Conservation (phyloP, 2,329 filamentous ascomycete species). For the Cordyceps javanica region DNA sequence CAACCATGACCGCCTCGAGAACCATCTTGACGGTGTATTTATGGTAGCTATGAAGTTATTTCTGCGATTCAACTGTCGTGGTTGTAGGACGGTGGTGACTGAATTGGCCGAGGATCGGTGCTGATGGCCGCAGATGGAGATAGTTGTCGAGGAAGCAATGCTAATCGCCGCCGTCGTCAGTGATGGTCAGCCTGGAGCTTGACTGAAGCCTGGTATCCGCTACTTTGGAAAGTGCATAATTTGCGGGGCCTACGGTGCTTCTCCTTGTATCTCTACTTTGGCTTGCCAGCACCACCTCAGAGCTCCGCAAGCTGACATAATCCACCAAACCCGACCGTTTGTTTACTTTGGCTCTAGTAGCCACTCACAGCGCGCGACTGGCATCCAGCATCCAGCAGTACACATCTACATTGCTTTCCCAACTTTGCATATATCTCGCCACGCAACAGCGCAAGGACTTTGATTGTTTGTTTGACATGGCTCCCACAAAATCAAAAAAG, state of each 20-base stretch:
- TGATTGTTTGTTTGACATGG: background rate
- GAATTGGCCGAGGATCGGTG: constrained; percentile 4
- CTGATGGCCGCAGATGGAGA: constrained; percentile 1
- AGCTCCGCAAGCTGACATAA: constrained; percentile 13
- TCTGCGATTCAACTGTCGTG: background rate
- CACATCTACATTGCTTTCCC: background rate
- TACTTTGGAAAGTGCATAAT: background rate
- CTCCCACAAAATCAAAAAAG: constrained; percentile 13
- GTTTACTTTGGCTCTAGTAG: constrained; percentile 16
- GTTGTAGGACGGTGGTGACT: background rate
- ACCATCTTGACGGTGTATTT: constrained; percentile 67
- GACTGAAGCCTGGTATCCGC: background rate
- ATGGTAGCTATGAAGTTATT: constrained; percentile 7
- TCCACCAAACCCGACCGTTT: constrained; percentile 15
- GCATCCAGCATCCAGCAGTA: background rate
- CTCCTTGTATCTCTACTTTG: constrained; percentile 2
- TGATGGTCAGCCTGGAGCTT: constrained; percentile 15
- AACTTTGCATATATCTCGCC: background rate
- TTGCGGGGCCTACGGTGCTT: background rate
- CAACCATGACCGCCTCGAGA: constrained; percentile 98
- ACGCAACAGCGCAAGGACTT: background rate
- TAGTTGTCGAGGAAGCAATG: constrained; percentile 9
- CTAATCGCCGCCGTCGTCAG: constrained; percentile 13
- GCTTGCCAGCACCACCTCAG: constrained; percentile 4
- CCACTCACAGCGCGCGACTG: constrained; percentile 11